These are phyloP conservation scores for Aegilops sharonensis DNA, from an alignment of 176 grass and related monocot species.

Conservation along the genomic window DNA sequence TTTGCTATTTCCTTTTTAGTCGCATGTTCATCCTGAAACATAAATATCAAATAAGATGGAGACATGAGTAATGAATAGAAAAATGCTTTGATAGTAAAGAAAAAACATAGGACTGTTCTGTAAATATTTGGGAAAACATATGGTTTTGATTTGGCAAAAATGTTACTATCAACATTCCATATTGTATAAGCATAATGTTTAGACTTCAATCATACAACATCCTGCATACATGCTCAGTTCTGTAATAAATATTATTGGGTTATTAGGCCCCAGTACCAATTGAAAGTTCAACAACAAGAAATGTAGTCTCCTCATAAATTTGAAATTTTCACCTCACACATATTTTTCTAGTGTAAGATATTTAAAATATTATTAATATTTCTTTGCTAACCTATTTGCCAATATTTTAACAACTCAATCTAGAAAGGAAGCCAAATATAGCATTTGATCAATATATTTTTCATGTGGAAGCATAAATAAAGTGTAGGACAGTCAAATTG, in stretches of 20 bases:
- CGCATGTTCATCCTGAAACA: background rate
- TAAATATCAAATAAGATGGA: background rate
- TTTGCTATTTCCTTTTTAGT: background rate
- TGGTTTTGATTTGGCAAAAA: background rate
- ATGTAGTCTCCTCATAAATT: constrained; percentile 2
- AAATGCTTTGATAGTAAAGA: background rate
- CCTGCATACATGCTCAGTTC: too few relatives aligned
- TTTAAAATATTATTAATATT: too few relatives aligned
- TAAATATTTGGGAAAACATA: background rate
- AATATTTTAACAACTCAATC: background rate
- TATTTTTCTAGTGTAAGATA: background rate
- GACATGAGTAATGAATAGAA: background rate
- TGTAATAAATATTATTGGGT: background rate
- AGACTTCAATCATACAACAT: background rate
- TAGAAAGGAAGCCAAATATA: background rate
- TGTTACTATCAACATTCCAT: background rate
- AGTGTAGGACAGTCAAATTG: background rate
- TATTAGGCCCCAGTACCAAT: background rate
- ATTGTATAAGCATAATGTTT: constrained; percentile 7
- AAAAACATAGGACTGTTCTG: background rate
- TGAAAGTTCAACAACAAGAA: background rate
- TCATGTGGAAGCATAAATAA: background rate
- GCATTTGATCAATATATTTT: background rate
- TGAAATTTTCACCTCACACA: background rate
- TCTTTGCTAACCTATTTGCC: background rate